Evolutionary conservation across 2,329 filamentous ascomycete species (phyloP).

Genomic region (Dactylellina parvicollis): DNA sequence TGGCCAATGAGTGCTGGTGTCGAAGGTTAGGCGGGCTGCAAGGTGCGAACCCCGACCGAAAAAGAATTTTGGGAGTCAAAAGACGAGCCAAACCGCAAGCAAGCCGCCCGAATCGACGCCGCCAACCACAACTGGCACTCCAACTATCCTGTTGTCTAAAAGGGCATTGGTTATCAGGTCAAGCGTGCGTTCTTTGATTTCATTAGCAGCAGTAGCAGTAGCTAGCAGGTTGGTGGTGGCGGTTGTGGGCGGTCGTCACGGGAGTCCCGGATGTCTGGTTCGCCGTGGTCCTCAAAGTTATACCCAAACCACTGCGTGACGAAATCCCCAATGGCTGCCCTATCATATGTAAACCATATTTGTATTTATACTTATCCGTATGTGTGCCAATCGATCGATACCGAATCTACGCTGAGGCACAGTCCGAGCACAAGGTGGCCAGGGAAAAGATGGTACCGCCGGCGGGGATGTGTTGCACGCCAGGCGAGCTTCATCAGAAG

Average conservation of each 20-base stretch:
- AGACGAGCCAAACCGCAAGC: constrained; percentile 8
- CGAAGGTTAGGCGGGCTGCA: constrained; percentile 46
- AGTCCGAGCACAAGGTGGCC: too few relatives aligned
- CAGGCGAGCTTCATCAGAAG: not conserved
- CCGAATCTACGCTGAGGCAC: too few relatives aligned
- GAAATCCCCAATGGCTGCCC: too few relatives aligned
- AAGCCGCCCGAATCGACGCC: not conserved
- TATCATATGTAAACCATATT: too few relatives aligned
- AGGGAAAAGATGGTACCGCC: too few relatives aligned
- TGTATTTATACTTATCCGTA: too few relatives aligned
- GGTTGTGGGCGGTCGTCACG: not conserved
- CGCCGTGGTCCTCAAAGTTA: too few relatives aligned
- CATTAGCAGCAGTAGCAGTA: too few relatives aligned
- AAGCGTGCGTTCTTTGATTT: not conserved
- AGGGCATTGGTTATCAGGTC: too few relatives aligned
- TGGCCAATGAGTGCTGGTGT: constrained; percentile 34
- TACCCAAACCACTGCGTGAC: too few relatives aligned
- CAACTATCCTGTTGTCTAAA: too few relatives aligned
- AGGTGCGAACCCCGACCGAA: constrained; percentile 33
- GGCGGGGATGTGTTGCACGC: constrained; percentile 15
- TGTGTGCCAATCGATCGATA: too few relatives aligned
- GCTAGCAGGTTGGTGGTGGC: not conserved
- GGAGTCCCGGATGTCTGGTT: constrained; percentile 11
- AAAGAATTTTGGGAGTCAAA: constrained; percentile 38
- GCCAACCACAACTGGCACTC: constrained; percentile 6